Evolutionary conservation across 306 rosid genomes (phyloP).

Genomic region (Comarum palustre): DNA sequence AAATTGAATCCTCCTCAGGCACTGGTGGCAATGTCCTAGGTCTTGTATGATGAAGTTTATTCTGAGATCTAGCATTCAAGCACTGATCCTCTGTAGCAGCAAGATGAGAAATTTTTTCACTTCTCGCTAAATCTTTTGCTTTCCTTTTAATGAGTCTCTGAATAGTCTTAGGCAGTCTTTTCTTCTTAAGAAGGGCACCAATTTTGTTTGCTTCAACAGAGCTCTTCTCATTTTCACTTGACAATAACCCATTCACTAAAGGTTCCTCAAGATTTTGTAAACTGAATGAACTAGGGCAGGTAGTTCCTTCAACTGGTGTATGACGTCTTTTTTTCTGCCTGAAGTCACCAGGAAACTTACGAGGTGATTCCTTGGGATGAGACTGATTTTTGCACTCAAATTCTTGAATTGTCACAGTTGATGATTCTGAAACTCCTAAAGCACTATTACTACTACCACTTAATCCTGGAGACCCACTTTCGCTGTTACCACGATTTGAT

Average conservation of each 20-base stretch:
- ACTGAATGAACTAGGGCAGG: slow-evolving; percentile 42
- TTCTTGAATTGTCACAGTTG: slow-evolving; percentile 50
- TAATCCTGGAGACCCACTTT: slow-evolving; percentile 67
- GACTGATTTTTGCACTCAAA: slow-evolving; percentile 52
- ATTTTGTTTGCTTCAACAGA: slow-evolving; percentile 38
- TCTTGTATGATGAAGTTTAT: slow-evolving; percentile 34
- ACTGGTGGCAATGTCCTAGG: slow-evolving; percentile 41
- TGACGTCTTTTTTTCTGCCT: slow-evolving; percentile 48
- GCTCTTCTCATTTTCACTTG: slow-evolving; percentile 41
- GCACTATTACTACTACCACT: slow-evolving; percentile 69
- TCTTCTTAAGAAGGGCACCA: slow-evolving; percentile 47
- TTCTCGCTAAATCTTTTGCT: slow-evolving; percentile 35
- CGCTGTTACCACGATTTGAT: slow-evolving; percentile 55
- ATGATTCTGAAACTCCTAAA: slow-evolving; percentile 62
- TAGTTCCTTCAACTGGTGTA: slow-evolving; percentile 44
- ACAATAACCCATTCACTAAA: slow-evolving; percentile 36
- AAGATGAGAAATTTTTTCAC: slow-evolving; percentile 36
- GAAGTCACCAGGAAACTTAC: slow-evolving; percentile 39
- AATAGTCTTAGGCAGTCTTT: slow-evolving; percentile 76
- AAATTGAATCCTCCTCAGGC: slow-evolving; percentile 38
- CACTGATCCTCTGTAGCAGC: slow-evolving; percentile 38
- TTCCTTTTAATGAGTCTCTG: slow-evolving; percentile 55
- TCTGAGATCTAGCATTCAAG: slow-evolving; percentile 28
- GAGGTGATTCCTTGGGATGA: slow-evolving; percentile 36
- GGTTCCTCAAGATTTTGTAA: slow-evolving; percentile 30